Evolutionary conservation across 495 filamentous ascomycete species (phyloP), one percentile per base, ranked within the genome.

Genomic region (Aspergillus bridgeri): DNA sequence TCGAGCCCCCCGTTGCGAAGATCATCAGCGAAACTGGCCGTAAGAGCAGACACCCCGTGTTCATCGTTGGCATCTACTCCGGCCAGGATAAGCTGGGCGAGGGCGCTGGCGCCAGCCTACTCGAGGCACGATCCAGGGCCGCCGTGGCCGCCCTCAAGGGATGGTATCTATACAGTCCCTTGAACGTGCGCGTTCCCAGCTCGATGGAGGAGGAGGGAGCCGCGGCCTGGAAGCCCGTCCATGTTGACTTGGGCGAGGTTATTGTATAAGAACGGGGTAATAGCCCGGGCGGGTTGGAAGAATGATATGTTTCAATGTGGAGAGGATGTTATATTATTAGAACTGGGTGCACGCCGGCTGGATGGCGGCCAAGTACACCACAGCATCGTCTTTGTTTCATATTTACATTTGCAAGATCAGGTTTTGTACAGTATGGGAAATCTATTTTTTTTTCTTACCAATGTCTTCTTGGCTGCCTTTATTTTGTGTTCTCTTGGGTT

Each of bases 111-210:
- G 71, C 83, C 50, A 89, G 81, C 73, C 76, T 98, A 56, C 73
- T 89, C 55, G 84, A 90, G 70, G 93, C 89, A 53, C 84, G 89
- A 61, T 78, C 80, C 46, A 80, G 89, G 65, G 94, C 94, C 15
- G 82, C 91, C 43, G 89, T 93, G 48, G 83, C 87, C 51, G 85
- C 93, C 18, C 76, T 98, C 62, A 96, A 96, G 79, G 79, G 83
- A 18, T 98, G 95, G 95, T 98, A 98, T 73, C 78, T 98, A 56
- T 98, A 98, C 73, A 89, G 84, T 69, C 94, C 94, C 11, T 57
- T 83, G 46, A 74, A 84, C 51, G 83, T 85, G 15, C 79, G 81
- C 42, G 79, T 96, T 48, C 94, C 94, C 23, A 95, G 89, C 71
- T 86, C 91, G 47, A 89, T 86, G 72, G 87, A 95, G 62, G 84